Percentiles rank a stretch among this genome's conserved stretches.
Conservation (phyloP, 768 basidiomycete species). For the Coprinopsis cinerea region DNA sequence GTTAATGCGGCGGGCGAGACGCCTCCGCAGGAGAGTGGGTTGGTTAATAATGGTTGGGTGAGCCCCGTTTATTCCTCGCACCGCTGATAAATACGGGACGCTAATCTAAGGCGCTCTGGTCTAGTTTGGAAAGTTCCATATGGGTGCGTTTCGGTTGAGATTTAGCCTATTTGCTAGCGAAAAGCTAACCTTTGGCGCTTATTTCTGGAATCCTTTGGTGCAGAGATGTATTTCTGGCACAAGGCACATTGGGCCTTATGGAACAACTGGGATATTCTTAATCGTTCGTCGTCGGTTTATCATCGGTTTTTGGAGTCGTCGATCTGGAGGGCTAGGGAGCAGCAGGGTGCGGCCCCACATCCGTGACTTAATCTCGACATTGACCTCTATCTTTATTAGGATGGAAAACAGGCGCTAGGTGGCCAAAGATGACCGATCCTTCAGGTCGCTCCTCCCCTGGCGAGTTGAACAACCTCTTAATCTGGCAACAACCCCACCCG, state of each 20-base stretch:
- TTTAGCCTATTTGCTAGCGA: neutral
- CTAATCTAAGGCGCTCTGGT: neutral
- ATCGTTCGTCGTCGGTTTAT: constrained; percentile 39
- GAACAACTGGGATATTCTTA: constrained; percentile 54
- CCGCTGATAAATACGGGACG: neutral
- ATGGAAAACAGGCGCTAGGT: constrained; percentile 55
- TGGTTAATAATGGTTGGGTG: constrained; percentile 54
- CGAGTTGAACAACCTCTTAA: constrained; percentile 55
- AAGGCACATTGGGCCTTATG: constrained; percentile 53
- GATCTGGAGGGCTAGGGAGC: constrained; percentile 41
- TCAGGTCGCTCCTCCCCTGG: constrained; percentile 52
- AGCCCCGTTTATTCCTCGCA: constrained; percentile 6
- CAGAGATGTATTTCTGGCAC: constrained; percentile 58
- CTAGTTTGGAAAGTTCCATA: constrained; percentile 50
- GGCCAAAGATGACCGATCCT: constrained; percentile 63
- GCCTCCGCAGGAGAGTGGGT: constrained; percentile 58
- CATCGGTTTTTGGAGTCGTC: constrained; percentile 41
- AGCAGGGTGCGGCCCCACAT: constrained; percentile 47
- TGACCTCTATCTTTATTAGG: no score
- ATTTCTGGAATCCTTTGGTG: neutral
- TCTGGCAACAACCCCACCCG: constrained; percentile 60
- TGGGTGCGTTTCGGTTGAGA: constrained; percentile 29
- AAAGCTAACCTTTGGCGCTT: no score
- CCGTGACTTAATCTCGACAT: no score
- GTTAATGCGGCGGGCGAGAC: constrained; percentile 53